phyloP scores from a whole-genome alignment of 2,329 filamentous ascomycete genomes.

The Podosphaera xanthii region DNA sequence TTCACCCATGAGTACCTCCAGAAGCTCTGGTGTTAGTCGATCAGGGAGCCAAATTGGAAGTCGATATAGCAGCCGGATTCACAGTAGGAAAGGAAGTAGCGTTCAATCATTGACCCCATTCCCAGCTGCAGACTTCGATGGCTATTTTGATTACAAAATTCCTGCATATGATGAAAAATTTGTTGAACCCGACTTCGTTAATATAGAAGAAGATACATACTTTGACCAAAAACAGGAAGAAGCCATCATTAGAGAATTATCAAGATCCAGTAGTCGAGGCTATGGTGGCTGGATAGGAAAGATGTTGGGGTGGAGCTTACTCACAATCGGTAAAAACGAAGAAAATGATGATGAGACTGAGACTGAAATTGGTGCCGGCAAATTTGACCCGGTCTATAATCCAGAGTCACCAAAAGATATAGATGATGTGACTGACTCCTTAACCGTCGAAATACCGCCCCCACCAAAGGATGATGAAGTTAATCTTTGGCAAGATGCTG shows the following conservation, averaged over 20 bases:
- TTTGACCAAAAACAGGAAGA: constrained; percentile 34
- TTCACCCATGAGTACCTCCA: constrained; percentile 14
- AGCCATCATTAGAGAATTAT: constrained; percentile 31
- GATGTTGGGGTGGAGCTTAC: constrained; percentile 36
- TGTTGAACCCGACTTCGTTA: constrained; percentile 33
- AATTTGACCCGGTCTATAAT: constrained; percentile 24
- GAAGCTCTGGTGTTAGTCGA: constrained; percentile 21
- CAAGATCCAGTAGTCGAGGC: constrained; percentile 28
- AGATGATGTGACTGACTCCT: constrained; percentile 8
- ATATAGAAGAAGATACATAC: constrained; percentile 33
- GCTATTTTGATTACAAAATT: constrained; percentile 20
- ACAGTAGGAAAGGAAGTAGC: constrained; percentile 13
- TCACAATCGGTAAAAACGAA: constrained; percentile 27
- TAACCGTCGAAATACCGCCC: constrained; percentile 25
- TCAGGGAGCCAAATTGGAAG: constrained; percentile 17
- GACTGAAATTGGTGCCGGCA: constrained; percentile 21
- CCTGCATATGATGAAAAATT: constrained; percentile 18
- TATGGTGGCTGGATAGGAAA: constrained; percentile 35
- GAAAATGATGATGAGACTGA: constrained; percentile 25
- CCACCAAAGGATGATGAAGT: constrained; percentile 27
- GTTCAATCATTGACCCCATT: constrained; percentile 16
- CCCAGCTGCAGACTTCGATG: constrained; percentile 22
- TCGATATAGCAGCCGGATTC: constrained; percentile 14
- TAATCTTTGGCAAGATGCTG: constrained; percentile 42
- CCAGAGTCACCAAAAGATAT: constrained; percentile 19